Evolutionary conservation across 495 filamentous ascomycete species (phyloP), one percentile per base, ranked within the genome.

Genomic region (Xylaria curta): DNA sequence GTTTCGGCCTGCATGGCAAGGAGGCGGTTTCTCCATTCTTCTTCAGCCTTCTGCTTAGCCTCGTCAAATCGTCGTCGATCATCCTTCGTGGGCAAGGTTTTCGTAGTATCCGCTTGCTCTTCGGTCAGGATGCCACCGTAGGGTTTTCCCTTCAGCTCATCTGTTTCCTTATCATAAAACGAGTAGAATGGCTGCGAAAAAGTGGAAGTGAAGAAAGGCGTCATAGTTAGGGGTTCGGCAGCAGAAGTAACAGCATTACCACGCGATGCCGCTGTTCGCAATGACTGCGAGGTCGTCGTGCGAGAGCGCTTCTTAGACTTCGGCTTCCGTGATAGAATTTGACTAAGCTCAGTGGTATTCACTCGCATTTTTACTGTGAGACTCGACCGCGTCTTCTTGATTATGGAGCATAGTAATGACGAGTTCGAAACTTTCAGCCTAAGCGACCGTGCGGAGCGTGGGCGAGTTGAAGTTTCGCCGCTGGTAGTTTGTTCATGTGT

Each of bases 41-140:
- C 92, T 81, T 98, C 96, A 10, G 94, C 97, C 72, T 90, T 92
- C 75, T 93, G 90, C 66, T 94, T 92, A 8, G 96, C 95, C 65
- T 91, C 87, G 74, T 98, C 94, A 68, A 99, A 99, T 19, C 89
- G 87, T 53, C 91, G 90, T 36, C 95, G 89, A 75, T 99, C 96
- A 51, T 87, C 83, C 72, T 90, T 87, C 54, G 89, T 87, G 2
- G 96, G 97, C 54, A 97, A 85, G 0, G 95, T 98, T 74, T 91
- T 93, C 0, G 91, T 89, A 0, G 97, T 99, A 75, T 98, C 94
- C 2, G 95, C 94, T 77, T 99, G 96, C 12, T 88, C 86, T 80
- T 98, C 94, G 2, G 87, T 91, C 47, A 99, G 82, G 53, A 98
- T 97, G 10, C 96, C 96, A 56, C 96, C 97, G 76, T 98, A 99